Base-by-base conservation (phyloP, 1,284 basidiomycete species). In the Tilletiaria anomala region DNA sequence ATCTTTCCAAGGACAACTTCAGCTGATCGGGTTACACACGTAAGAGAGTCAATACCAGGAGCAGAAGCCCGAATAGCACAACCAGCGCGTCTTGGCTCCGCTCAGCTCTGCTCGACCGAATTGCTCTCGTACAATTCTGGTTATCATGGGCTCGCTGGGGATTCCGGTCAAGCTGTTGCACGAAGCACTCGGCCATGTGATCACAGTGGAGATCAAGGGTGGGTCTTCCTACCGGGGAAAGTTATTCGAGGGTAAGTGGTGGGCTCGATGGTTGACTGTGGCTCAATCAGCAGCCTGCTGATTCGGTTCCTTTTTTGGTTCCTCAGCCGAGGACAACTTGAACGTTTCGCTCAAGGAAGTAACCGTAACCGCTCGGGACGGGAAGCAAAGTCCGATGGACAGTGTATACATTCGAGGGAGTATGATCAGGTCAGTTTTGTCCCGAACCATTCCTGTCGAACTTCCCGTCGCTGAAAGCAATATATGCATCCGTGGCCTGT, bases 391-490 rank as follows among this genome's bases (percentile, higher is more conserved):
- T n/a, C 93, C 97, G 69, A 75, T 99, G 42, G 91, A 97, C 73
- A 91, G 94, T 70, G 89, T 96, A 32, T 99, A 97, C 71, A 97
- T 99, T 60, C 77, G 93, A 55, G 93, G 93, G 53, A 89, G 84
- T 69, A 94, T 96, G 85, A 68, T 66, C 10, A 47, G 62, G 15
- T 42, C 16, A 32, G 39, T 34, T 10, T 19, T n/a, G n/a, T n/a
- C n/a, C n/a, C n/a, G n/a, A n/a, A 15, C 32, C 5, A 18, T 35
- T 17, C 16, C 20, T n/a, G 15, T 8, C 38, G 17, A 16, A 6
- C 34, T 19, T 15, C 21, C 17, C 15, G 6, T 11, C 5, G 34
- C 18, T 35, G 5, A 10, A 20, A 23, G 19, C 16, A 20, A 21
- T 2, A 2, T 12, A 38, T 4, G 5, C n/a, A 37, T 15, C 15